Conservation (phyloP, 305 asterid species). For the Salvia sclarea region DNA sequence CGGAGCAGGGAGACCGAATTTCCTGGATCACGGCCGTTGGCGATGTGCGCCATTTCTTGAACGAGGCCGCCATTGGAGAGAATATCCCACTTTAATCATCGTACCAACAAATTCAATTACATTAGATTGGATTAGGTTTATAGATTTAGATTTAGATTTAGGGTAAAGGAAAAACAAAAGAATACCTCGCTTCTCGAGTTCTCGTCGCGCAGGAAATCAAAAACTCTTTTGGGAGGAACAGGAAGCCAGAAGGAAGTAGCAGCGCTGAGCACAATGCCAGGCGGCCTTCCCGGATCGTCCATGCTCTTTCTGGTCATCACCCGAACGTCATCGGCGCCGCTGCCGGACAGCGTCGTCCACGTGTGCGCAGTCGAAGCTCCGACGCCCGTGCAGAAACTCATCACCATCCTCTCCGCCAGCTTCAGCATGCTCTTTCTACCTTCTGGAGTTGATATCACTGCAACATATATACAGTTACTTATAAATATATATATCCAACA, state of each 20-base stretch:
- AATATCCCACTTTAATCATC: slow-evolving; percentile 73
- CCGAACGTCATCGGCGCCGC: slow-evolving; percentile 91
- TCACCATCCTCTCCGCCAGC: slow-evolving; percentile 94
- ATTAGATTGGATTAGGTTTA: background rate
- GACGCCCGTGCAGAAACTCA: slow-evolving; percentile 92
- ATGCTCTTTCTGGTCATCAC: slow-evolving; percentile 97
- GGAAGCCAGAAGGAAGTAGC: slow-evolving; percentile 99
- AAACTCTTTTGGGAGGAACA: slow-evolving; percentile 73
- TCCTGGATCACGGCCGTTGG: slow-evolving; percentile 92
- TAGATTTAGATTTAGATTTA: no score
- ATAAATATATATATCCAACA: background rate
- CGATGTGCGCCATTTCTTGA: slow-evolving; percentile 98
- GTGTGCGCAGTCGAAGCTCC: slow-evolving; percentile 97
- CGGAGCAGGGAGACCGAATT: slow-evolving; percentile 82
- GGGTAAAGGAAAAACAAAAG: no score
- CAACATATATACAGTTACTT: background rate
- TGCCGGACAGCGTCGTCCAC: slow-evolving; percentile 88
- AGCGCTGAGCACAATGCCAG: slow-evolving; percentile 94
- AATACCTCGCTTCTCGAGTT: slow-evolving; percentile 87
- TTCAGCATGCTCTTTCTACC: slow-evolving; percentile 91
- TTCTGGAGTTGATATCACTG: slow-evolving; percentile 81
- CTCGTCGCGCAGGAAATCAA: slow-evolving; percentile 81
- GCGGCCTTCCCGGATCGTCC: slow-evolving; percentile 98
- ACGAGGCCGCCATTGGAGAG: slow-evolving; percentile 93
- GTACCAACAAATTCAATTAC: background rate